These are phyloP conservation scores for Phytophthora sansomeana DNA, from an alignment of 352 stramenopile genomes.

Conservation along the genomic window DNA sequence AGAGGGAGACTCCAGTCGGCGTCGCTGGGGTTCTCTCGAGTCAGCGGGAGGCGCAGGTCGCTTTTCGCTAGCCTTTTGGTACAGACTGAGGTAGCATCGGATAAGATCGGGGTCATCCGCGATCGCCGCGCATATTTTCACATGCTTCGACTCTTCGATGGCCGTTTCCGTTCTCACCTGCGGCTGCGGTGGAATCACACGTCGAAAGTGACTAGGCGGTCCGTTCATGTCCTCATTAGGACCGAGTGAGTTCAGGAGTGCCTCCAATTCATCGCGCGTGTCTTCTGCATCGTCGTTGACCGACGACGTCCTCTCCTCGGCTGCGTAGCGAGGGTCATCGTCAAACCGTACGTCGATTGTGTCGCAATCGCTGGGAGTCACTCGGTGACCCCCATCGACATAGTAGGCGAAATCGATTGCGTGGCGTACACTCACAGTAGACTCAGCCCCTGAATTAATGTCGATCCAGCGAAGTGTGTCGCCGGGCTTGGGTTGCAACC, in stretches of 20 bases:
- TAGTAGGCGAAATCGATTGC: slow-evolving; percentile 12
- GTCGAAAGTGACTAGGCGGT: too few species aligned
- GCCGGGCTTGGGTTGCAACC: neutral
- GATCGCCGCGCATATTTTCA: neutral
- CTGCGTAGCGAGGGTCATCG: slow-evolving; percentile 1
- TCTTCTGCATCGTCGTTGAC: too few species aligned
- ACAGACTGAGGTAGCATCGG: neutral
- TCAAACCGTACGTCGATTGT: neutral
- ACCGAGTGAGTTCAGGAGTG: neutral
- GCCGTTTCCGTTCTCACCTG: too few species aligned
- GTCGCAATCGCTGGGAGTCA: neutral
- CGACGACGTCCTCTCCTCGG: neutral
- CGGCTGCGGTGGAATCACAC: too few species aligned
- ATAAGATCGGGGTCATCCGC: neutral
- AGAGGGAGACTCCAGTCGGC: neutral
- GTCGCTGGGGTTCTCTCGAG: neutral
- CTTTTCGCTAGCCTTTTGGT: neutral
- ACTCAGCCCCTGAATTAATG: neutral
- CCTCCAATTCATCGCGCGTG: slow-evolving; percentile 3
- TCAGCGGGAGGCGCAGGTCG: neutral
- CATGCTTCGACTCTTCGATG: neutral
- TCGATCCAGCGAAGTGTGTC: slow-evolving; percentile 15
- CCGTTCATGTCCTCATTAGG: too few species aligned
- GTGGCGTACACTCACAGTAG: slow-evolving; percentile 6
- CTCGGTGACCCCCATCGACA: neutral